phyloP scores from a whole-genome alignment of 148 eudicot species.

The Camellia japonica region DNA sequence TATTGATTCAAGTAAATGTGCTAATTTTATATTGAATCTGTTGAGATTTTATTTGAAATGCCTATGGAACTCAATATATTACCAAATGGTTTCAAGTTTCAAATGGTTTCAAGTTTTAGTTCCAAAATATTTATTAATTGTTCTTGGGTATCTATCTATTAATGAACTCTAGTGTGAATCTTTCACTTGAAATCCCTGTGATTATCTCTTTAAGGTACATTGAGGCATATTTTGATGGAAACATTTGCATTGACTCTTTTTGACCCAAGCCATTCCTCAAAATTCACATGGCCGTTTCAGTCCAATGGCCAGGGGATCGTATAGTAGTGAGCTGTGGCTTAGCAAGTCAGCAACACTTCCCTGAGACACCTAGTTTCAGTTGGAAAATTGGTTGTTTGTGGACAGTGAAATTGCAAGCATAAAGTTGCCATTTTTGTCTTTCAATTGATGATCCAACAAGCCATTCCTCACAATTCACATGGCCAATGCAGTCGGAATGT shows the following conservation, averaged over 20 bases:
- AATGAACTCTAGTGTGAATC: neutral
- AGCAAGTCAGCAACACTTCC: neutral
- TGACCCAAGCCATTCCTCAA: neutral
- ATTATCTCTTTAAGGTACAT: neutral
- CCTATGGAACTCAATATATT: neutral
- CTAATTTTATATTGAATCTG: neutral
- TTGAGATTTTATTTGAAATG: neutral
- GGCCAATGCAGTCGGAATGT: neutral
- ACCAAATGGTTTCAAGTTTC: neutral
- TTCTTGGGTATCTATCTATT: neutral
- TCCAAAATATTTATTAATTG: neutral
- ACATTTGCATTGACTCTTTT: neutral
- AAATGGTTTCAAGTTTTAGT: neutral
- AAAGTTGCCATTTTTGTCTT: neutral
- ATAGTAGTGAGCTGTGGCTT: neutral
- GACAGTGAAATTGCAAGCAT: neutral
- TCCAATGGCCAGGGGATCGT: too few relatives aligned
- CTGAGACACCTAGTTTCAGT: neutral
- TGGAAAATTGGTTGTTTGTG: neutral
- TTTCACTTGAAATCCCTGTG: neutral
- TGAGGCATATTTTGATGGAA: neutral
- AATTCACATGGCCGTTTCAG: too few relatives aligned
- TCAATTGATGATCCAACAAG: neutral
- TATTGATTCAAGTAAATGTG: neutral
- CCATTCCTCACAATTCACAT: neutral